Evolutionary conservation across 768 basidiomycete genomes (phyloP).

Genomic region (Mycena pura): DNA sequence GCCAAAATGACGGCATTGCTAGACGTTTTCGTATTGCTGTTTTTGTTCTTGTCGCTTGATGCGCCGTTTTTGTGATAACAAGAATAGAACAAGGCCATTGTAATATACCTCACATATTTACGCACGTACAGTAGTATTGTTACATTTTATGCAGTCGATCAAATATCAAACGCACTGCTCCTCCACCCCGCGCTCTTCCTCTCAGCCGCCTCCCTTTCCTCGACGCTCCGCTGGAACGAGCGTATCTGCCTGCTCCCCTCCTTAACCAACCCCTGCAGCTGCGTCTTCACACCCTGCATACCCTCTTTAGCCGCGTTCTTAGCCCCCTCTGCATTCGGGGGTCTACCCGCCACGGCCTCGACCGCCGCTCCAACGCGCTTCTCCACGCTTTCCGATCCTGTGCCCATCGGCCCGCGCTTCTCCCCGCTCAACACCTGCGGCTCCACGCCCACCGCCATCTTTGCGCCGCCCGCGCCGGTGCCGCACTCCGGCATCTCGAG

Average conservation of each 20-base stretch:
- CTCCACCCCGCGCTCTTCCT: slow-evolving; percentile 40
- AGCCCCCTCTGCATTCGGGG: slow-evolving; percentile 16
- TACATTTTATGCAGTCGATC: neutral
- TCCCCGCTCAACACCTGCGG: slow-evolving; percentile 75
- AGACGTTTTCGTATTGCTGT: neutral
- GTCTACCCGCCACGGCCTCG: slow-evolving; percentile 31
- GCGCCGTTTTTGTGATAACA: too few species aligned
- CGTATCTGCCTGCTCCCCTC: slow-evolving; percentile 31
- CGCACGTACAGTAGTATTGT: neutral
- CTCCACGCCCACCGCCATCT: slow-evolving; percentile 73
- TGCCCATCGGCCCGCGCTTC: slow-evolving; percentile 72
- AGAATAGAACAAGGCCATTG: too few species aligned
- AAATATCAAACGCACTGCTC: slow-evolving; percentile 44
- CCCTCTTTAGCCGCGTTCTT: slow-evolving; percentile 27
- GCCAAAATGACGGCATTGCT: neutral
- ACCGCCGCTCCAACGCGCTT: slow-evolving; percentile 42
- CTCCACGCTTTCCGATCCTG: slow-evolving; percentile 48
- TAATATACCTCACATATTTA: too few species aligned
- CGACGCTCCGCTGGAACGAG: slow-evolving; percentile 39
- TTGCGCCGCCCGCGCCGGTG: slow-evolving; percentile 32
- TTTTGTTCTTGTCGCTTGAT: slow-evolving; percentile 7
- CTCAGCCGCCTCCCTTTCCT: slow-evolving; percentile 40
- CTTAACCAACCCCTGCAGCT: slow-evolving; percentile 26
- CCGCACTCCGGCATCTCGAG: slow-evolving; percentile 54
- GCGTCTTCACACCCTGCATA: slow-evolving; percentile 28